Base-by-base conservation (phyloP, 176 grass and related monocot genomes). In the Oryza coarctata region DNA sequence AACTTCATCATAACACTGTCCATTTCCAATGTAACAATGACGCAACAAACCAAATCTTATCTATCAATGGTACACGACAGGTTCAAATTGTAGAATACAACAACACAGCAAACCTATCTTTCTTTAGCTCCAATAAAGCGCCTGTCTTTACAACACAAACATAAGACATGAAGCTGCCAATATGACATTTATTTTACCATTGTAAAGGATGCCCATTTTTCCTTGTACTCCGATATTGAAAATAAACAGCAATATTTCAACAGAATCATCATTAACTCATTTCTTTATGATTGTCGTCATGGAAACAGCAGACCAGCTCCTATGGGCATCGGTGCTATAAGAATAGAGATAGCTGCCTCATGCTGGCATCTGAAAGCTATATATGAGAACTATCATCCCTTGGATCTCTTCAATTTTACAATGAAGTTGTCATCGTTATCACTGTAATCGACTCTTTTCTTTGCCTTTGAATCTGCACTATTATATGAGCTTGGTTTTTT, bases 361-460 rank as follows among this genome's bases (percentile, higher is more conserved):
- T 36, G 26, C 43, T 50, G n/a, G 15, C 50, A 40, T 65, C 40
- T 55, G 36, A n/a, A 41, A 68, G 28, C 45, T 77, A 52, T 55
- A 57, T 29, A 43, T 25, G 25, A 49, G 2, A 39, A 25, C 15
- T 31, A 68, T 88, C 60, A 91, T 80, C 74, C 86, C 74, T 50
- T 93, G 26, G 81, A 55, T 49, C 77, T 93, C 88, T 93, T 98
- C 65, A 69, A 40, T 60, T 86, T 94, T 17, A 91, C 83, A 78
- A 90, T 94, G 55, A 92, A 97, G 55, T 90, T 86, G 2, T 91
- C 55, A 0, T 92, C 94, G 0, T 91, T 88, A 18, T 87, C 83
- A 13, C 84, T 93, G 73, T 90, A 88, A 27, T 89, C 81, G 20
- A 87, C 86, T 85, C 84, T 90, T 64, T 87, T 97, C 84, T 98